phyloP scores from a whole-genome alignment of 2,329 filamentous ascomycete species.

The Talaromyces funiculosus region DNA sequence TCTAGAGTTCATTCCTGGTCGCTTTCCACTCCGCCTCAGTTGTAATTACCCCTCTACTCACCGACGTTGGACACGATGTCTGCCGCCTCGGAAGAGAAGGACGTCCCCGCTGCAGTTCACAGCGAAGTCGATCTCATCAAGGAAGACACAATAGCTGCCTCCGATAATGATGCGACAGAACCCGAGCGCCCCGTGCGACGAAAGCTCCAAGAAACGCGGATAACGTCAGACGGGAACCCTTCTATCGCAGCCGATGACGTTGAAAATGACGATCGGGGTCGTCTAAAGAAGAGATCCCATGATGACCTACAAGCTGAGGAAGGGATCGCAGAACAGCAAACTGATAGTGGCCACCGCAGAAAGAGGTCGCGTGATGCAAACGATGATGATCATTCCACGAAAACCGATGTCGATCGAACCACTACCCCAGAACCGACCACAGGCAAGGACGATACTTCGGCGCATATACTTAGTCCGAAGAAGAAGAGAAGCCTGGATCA shows the following conservation, averaged over 20 bases:
- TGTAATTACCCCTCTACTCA: background rate
- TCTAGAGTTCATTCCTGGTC: background rate
- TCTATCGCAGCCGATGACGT: slow-evolving; percentile 16
- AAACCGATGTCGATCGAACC: slow-evolving; percentile 40
- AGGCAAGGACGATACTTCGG: slow-evolving; percentile 16
- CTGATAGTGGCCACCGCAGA: slow-evolving; percentile 12
- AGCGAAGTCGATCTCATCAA: slow-evolving; percentile 17
- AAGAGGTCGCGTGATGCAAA: slow-evolving; percentile 16
- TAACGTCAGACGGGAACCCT: slow-evolving; percentile 37
- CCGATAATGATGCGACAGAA: slow-evolving; percentile 23
- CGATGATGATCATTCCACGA: slow-evolving; percentile 26
- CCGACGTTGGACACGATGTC: slow-evolving; percentile 12
- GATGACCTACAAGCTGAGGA: slow-evolving; percentile 27
- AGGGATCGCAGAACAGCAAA: slow-evolving; percentile 17
- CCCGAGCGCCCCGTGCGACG: slow-evolving; percentile 56
- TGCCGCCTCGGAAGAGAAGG: slow-evolving; percentile 15
- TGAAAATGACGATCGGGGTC: slow-evolving; percentile 18
- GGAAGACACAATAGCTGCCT: slow-evolving; percentile 15
- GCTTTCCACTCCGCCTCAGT: background rate
- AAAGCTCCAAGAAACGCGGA: slow-evolving; percentile 58
- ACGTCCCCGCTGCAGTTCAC: background rate
- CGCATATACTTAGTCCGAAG: slow-evolving; percentile 30
- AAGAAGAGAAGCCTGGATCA: slow-evolving; percentile 43
- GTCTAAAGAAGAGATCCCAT: slow-evolving; percentile 31
- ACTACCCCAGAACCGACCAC: slow-evolving; percentile 15